Evolutionary conservation across 495 filamentous ascomycete genomes (phyloP), one percentile per base, ranked within the genome.

Genomic region (Usnea hakonensis): DNA sequence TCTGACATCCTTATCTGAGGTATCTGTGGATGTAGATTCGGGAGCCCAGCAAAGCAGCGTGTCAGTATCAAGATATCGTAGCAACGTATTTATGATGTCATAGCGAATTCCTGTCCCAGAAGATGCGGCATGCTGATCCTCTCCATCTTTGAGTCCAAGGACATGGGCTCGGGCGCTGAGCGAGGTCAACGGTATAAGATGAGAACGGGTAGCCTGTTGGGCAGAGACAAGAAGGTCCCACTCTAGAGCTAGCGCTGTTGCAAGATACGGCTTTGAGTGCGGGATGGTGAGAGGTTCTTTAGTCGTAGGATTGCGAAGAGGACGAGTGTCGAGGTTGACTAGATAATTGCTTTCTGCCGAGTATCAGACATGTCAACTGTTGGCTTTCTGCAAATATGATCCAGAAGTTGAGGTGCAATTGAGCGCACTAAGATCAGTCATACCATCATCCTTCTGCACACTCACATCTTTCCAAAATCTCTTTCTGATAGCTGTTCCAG

Each of bases 41-140:
- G 88, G 88, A 26, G 89, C 90, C 87, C 89, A 93, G 78, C 94
- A 98, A 13, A 98, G 82, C n/a, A 97, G 75, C 0, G 90, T 92
- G 73, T 98, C 94, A 0, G 94, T 98, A 60, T 91, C 85, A 9
- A 98, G 78, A 72, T 97, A 97, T 11, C 88, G 82, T 79, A 97
- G 81, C 38, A 91, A 73, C 55, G 83, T 88, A 14, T 70, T 75
- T 23, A 87, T 73, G 17, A 96, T 86, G 37, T 80, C 77, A 1
- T 79, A 67, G 44, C 91, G 78, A 36, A 76, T 75, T 9, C 72
- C 72, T 0, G 48, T 23, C 16, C 54, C 62, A 23, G 69, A 54
- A 43, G 48, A 60, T 23, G 36, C 61, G 32, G 53, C 7, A 58
- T 61, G 38, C 13, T 70, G 55, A 0, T 76, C 79, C 33, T 71